Evolutionary conservation across 805 yeast genomes (phyloP).

Genomic region (Wickerhamomyces silvicola): DNA sequence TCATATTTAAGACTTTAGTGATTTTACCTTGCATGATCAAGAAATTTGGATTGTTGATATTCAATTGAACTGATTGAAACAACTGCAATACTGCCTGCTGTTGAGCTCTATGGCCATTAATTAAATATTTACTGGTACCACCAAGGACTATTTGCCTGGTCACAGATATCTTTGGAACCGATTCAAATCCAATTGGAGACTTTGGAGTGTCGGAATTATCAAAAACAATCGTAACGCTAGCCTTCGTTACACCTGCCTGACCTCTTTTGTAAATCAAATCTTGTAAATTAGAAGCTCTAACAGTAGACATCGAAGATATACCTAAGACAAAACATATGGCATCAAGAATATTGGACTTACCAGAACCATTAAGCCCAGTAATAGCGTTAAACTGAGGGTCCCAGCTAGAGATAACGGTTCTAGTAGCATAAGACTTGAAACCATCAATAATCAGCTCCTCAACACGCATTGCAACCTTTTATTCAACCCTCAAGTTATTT

Average conservation of each 20-base stretch:
- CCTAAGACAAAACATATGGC: conserved; percentile 99
- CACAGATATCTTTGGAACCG: conserved; percentile 71
- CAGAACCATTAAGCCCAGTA: conserved; percentile 96
- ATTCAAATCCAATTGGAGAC: conserved; percentile 85
- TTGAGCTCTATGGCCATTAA: conserved; percentile 95
- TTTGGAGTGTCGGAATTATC: conserved; percentile 72
- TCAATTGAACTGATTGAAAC: conserved; percentile 91
- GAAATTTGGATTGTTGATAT: conserved; percentile 95
- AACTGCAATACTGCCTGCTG: conserved; percentile 86
- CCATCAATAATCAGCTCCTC: conserved; percentile 96
- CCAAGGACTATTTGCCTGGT: conserved; percentile 89
- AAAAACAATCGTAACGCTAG: conserved; percentile 92
- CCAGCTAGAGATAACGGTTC: conserved; percentile 95
- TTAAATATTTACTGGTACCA: conserved; percentile 84
- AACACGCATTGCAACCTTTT: conserved; percentile 35
- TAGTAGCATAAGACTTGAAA: conserved; percentile 93
- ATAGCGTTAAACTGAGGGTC: conserved; percentile 95
- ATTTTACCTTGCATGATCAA: conserved; percentile 98
- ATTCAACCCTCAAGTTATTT: not conserved
- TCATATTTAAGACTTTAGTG: conserved; percentile 95
- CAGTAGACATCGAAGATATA: conserved; percentile 89
- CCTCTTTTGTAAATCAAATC: conserved; percentile 96
- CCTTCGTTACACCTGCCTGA: conserved; percentile 96
- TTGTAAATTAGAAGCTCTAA: conserved; percentile 87
- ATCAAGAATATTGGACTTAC: conserved; percentile 92